A percentile compares a stretch with the other conserved stretches of the same genome.
Evolutionary conservation across 2,329 filamentous ascomycete species (phyloP).

Genomic region (Nigrograna mackinnonii): DNA sequence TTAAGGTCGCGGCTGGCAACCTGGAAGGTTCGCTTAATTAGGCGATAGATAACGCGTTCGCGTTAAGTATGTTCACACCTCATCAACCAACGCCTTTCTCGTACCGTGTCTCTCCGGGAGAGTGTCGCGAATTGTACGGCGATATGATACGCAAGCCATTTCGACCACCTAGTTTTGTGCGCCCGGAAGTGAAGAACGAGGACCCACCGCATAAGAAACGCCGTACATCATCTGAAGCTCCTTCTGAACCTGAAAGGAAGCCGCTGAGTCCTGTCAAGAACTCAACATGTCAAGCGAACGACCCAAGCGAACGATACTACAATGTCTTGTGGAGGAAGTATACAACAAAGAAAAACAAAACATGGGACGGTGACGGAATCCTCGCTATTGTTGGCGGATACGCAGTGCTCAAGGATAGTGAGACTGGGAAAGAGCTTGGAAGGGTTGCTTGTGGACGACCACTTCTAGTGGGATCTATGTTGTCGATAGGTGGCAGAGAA

Average conservation of each 20-base stretch:
- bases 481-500: slow-evolving; percentile 69
- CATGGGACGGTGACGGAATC: slow-evolving; percentile 75
- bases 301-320: slow-evolving; percentile 43
- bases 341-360: slow-evolving; percentile 75
- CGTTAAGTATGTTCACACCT: too few species aligned
- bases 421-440: slow-evolving; percentile 65
- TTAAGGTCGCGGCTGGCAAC: too few species aligned
- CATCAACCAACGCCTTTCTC: too few species aligned
- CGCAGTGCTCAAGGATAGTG: slow-evolving; percentile 63
- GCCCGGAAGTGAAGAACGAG: slow-evolving; percentile 20
- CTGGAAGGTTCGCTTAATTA: too few species aligned
- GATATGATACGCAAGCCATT: slow-evolving; percentile 40
- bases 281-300: slow-evolving; percentile 13
- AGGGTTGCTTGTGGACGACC: slow-evolving; percentile 58
- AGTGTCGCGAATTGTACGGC: too few species aligned
- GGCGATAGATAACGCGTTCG: too few species aligned
- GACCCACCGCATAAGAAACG: slow-evolving; percentile 47
- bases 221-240: slow-evolving; percentile 38
- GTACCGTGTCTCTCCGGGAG: too few species aligned
- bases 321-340: slow-evolving; percentile 63
- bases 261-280: slow-evolving; percentile 31
- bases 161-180: slow-evolving; percentile 34
- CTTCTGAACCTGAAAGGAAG: slow-evolving; percentile 26
- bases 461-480: slow-evolving; percentile 61
- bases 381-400: slow-evolving; percentile 61